Evolutionary conservation across 176 grass and related monocot genomes (phyloP), one percentile per base, ranked within the genome.

Genomic region (Carex myosuroides): DNA sequence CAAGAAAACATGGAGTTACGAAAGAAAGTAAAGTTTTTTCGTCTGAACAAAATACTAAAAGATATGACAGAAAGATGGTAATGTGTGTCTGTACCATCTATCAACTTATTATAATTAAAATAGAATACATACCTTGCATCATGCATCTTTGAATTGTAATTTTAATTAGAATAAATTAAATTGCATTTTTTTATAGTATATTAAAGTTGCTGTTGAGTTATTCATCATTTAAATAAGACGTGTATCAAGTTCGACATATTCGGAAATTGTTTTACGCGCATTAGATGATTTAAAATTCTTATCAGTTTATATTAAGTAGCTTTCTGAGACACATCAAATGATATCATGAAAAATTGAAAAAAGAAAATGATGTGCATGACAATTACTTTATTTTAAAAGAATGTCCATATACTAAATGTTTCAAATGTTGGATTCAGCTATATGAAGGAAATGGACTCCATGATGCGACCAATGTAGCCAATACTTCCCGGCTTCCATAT

Each of bases 1-100:
- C 82, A 90, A 69, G 90, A 92, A 58, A 92, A 92, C 60, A 88
- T 85, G 54, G 79, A 90, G 78, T 63, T 95, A 80, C 74, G 59
- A 12, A 89, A 87, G 70, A 92, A 90, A 79, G 90, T 94, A 61
- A 61, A 6, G 21, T 76, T 55, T 18, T 74, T 78, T 87, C 67
- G 70, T 35, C 54, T 69, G 33, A 88, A 70, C 13, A 12, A 5
- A 37, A 62, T 32, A 13, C 44, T 41, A 33, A 30, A 68, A 37
- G 33, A 69, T 69, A 24, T 16, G 42, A 8, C 20, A 70, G 30
- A 81, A 35, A 74, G 30, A 53, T 55, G 64, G 61, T n/a, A 26
- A 37, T 77, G 59, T 69, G 29, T 70, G 50, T 22, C 16, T 60
- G 22, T 29, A 39, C 60, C 81, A 41, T 14, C 14, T 14, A 35